These are phyloP conservation scores for Astrothelium macrocarpum DNA, from an alignment of 495 filamentous ascomycete species.

Conservation along the genomic window DNA sequence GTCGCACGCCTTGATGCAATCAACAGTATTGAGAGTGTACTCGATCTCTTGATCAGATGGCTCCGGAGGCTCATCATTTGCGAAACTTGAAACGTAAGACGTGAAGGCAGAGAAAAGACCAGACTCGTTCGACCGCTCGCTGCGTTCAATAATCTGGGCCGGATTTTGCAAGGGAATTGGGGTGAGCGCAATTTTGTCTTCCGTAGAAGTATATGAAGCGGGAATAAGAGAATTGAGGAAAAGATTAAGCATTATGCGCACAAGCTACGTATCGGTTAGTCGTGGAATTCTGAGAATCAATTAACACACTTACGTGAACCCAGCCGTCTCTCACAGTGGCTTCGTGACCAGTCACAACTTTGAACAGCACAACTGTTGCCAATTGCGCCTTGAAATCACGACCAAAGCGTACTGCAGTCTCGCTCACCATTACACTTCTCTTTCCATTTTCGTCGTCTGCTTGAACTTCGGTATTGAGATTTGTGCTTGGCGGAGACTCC, in stretches of 20 bases:
- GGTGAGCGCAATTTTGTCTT: conserved; percentile 61
- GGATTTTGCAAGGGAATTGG: conserved; percentile 83
- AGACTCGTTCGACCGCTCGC: conserved; percentile 60
- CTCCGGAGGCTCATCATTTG: conserved; percentile 93
- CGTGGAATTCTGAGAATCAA: background rate
- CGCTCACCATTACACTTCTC: conserved; percentile 97
- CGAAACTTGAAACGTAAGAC: conserved; percentile 96
- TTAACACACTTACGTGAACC: conserved; percentile 57
- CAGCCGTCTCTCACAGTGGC: conserved; percentile 65
- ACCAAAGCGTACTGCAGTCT: conserved; percentile 93
- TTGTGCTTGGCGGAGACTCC: conserved; percentile 63
- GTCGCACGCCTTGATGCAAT: conserved; percentile 84
- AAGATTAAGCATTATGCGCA: conserved; percentile 86
- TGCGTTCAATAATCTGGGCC: conserved; percentile 88
- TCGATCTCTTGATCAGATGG: conserved; percentile 96
- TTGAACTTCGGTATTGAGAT: conserved; percentile 93
- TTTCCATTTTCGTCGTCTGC: conserved; percentile 47
- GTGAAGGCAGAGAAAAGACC: conserved; percentile 89
- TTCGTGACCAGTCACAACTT: conserved; percentile 78
- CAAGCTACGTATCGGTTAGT: conserved; percentile 46
- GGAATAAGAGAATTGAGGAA: conserved; percentile 94
- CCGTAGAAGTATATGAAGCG: conserved; percentile 64
- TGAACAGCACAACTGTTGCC: conserved; percentile 87
- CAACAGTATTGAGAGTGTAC: conserved; percentile 86
- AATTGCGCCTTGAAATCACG: conserved; percentile 87